Evolutionary conservation across 768 basidiomycete genomes (phyloP).

Genomic region (Podaxis sp.): DNA sequence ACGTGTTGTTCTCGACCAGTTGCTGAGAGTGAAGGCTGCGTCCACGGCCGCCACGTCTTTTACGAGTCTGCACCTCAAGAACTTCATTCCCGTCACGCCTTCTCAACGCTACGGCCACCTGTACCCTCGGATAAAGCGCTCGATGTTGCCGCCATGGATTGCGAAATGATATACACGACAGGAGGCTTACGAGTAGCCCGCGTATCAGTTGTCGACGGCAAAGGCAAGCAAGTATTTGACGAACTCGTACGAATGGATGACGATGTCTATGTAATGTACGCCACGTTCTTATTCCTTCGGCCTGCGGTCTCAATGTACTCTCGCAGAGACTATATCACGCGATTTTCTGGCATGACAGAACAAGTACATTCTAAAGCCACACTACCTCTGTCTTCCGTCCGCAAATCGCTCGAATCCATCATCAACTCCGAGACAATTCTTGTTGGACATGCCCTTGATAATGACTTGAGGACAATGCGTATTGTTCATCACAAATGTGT

Average conservation of each 20-base stretch:
- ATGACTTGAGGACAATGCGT: conserved; percentile 87
- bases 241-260: conserved; percentile 78
- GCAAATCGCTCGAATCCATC: conserved; percentile 62
- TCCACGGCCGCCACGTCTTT: conserved; percentile 85
- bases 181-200: conserved; percentile 89
- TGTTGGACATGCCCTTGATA: conserved; percentile 89
- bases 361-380: conserved; percentile 57
- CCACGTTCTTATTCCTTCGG: conserved; percentile 12
- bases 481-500: conserved; percentile 82
- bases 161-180: conserved; percentile 96
- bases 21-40: conserved; percentile 62
- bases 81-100: conserved; percentile 73
- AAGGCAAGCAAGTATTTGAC: conserved; percentile 75
- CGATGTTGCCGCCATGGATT: conserved; percentile 88
- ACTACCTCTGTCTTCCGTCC: conserved; percentile 61
- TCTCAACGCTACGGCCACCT: conserved; percentile 42
- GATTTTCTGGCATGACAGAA: conserved; percentile 78
- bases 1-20: conserved; percentile 74
- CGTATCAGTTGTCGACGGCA: conserved; percentile 81
- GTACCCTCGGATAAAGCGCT: conserved; percentile 32
- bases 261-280: conserved; percentile 73
- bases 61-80: conserved; percentile 64
- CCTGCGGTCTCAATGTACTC: conserved; percentile 2
- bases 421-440: conserved; percentile 81
- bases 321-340: conserved; percentile 83